A percentile compares a stretch with the other conserved stretches of the same genome.
phyloP scores from a whole-genome alignment of 108 stramenopile genomes.

The Cyclostephanos tholiformis region DNA sequence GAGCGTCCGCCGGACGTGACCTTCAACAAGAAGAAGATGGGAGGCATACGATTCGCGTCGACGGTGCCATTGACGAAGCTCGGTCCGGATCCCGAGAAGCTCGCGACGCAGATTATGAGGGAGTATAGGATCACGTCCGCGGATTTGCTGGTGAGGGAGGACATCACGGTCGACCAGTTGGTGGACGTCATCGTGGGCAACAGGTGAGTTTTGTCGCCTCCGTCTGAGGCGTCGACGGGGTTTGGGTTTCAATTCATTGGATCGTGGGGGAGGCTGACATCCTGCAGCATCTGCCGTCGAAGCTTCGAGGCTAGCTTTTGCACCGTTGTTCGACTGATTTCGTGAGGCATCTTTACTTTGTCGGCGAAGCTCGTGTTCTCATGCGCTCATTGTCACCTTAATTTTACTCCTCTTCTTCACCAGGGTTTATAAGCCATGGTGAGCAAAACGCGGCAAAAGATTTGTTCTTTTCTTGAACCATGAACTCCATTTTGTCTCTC shows the following conservation, averaged over 20 bases:
- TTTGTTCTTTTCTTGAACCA: background rate
- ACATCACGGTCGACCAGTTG: constrained; percentile 94
- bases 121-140: constrained; percentile 96
- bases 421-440: constrained; percentile 89
- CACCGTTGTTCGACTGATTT: background rate
- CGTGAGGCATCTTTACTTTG: background rate
- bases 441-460: background rate
- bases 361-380: constrained; percentile 71
- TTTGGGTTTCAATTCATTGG: too few relatives aligned
- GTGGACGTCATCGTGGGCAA: constrained; percentile 98
- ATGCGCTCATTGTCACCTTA: background rate
- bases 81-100: constrained; percentile 92
- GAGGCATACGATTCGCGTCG: constrained; percentile 93
- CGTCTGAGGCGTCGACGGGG: too few relatives aligned
- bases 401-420: background rate
- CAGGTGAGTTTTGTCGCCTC: constrained; percentile 42
- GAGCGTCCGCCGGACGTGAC: constrained; percentile 90
- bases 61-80: constrained; percentile 91
- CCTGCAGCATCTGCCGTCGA: too few relatives aligned
- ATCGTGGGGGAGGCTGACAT: too few relatives aligned
- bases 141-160: constrained; percentile 94
- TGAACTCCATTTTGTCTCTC: background rate
- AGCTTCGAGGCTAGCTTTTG: too few relatives aligned
- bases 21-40: constrained; percentile 87
- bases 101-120: constrained; percentile 83